Percentiles rank a stretch among this genome's conserved stretches.
phyloP scores from a whole-genome alignment of 345 rosid species.

The Clarkia xantiana region DNA sequence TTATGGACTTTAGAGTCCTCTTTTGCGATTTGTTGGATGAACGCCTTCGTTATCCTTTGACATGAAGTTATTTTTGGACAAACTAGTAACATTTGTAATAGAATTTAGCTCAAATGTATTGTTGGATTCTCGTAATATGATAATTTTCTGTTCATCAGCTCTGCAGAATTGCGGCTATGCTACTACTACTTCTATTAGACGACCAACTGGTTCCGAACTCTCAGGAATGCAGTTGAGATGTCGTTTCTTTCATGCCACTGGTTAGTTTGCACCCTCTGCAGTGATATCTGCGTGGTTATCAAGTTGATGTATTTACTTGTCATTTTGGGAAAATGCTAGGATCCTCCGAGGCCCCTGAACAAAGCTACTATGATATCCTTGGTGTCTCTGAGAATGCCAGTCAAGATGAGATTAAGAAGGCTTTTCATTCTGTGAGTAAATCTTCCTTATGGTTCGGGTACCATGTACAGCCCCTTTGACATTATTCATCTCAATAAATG shows the following conservation, averaged over 20 bases:
- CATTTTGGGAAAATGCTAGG: slow-evolving; percentile 19
- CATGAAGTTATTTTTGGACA: slow-evolving; percentile 1
- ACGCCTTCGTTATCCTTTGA: not conserved
- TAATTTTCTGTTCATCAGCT: slow-evolving; percentile 10
- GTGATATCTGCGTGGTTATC: not conserved
- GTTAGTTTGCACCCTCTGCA: slow-evolving; percentile 14
- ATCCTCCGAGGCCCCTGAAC: slow-evolving; percentile 20
- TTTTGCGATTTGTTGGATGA: too few species aligned
- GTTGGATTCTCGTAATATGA: too few species aligned
- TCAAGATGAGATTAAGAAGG: slow-evolving; percentile 67
- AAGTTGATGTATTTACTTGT: not conserved
- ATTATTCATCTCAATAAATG: too few species aligned
- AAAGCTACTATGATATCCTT: slow-evolving; percentile 55
- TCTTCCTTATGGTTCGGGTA: not conserved
- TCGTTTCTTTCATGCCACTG: slow-evolving; percentile 53
- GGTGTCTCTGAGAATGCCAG: slow-evolving; percentile 64
- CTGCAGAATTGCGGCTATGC: slow-evolving; percentile 21
- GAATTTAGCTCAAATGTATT: too few species aligned
- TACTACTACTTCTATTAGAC: slow-evolving; percentile 6
- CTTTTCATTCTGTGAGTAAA: slow-evolving; percentile 50
- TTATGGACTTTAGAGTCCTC: too few species aligned
- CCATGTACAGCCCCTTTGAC: too few species aligned
- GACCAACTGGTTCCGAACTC: slow-evolving; percentile 17
- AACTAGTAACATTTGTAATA: not conserved
- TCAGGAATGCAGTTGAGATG: slow-evolving; percentile 17